Conservation (phyloP, 2,329 filamentous ascomycete genomes). For the Chrysosphaeria jannelii region DNA sequence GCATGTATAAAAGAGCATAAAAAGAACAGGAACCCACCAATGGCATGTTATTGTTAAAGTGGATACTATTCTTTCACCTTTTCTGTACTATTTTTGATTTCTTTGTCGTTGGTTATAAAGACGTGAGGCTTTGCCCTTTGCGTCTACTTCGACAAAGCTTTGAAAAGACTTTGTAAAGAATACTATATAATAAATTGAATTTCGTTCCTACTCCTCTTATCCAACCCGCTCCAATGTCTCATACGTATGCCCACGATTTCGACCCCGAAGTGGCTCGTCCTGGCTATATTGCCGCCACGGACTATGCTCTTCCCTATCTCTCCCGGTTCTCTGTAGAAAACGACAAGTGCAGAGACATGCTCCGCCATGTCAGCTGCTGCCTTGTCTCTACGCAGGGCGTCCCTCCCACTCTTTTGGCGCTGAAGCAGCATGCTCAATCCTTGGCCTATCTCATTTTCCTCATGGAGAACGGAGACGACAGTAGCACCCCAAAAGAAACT, state of each 20-base stretch:
- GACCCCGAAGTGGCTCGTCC: constrained; percentile 3
- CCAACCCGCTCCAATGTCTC: constrained; percentile 5
- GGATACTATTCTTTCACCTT: too few species aligned
- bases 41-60: too few species aligned
- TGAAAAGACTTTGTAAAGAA: too few species aligned
- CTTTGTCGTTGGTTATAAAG: too few species aligned
- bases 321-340: constrained; percentile 11
- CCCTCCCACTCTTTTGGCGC: constrained; percentile 21
- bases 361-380: constrained; percentile 22
- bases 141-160: too few species aligned
- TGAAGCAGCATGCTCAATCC: constrained; percentile 30
- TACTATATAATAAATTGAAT: too few species aligned
- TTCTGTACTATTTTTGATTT: too few species aligned
- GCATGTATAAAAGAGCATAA: too few species aligned
- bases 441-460: constrained; percentile 20
- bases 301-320: constrained; percentile 13
- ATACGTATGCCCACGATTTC: constrained; percentile 4
- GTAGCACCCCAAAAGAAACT: not conserved
- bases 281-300: constrained; percentile 9
- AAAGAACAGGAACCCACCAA: too few species aligned
- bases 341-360: constrained; percentile 7
- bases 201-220: too few species aligned
- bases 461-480: constrained; percentile 8
- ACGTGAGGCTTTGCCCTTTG: too few species aligned
- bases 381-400: constrained; percentile 22